phyloP scores from a whole-genome alignment of 345 rosid genomes.

The Bretschneidera sinensis region DNA sequence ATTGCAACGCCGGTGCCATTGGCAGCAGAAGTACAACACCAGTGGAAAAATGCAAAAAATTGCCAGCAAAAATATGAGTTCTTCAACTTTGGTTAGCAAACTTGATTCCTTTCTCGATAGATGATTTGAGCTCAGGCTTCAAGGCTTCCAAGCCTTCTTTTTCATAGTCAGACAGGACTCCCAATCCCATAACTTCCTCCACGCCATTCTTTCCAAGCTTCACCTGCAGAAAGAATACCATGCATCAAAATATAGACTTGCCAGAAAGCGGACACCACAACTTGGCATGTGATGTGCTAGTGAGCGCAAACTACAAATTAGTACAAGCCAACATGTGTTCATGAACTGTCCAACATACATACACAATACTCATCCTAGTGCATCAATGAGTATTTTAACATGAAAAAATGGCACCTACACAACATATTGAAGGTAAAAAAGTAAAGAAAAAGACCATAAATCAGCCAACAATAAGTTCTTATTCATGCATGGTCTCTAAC shows the following conservation, averaged over 20 bases:
- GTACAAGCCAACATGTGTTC: too few species aligned
- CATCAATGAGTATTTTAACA: too few species aligned
- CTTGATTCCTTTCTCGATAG: constrained; percentile 75
- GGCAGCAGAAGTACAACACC: constrained; percentile 24
- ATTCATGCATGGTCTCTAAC: too few species aligned
- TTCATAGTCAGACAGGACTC: constrained; percentile 70
- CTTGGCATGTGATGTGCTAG: too few species aligned
- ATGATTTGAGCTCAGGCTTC: constrained; percentile 62
- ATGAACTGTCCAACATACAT: too few species aligned
- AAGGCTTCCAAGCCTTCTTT: constrained; percentile 62
- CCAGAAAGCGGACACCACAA: too few species aligned
- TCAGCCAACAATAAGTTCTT: too few species aligned
- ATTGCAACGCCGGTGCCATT: constrained; percentile 19
- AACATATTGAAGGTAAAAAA: too few species aligned
- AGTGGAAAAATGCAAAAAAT: background rate
- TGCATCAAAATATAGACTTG: background rate
- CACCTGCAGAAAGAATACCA: constrained; percentile 38
- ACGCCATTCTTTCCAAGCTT: constrained; percentile 78
- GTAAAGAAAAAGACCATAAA: too few species aligned
- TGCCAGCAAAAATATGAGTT: background rate
- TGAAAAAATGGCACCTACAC: too few species aligned
- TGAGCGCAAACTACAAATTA: too few species aligned
- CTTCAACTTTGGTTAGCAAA: constrained; percentile 41
- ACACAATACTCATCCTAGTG: too few species aligned
- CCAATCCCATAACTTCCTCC: constrained; percentile 69